A percentile compares a stretch with the other conserved stretches of the same genome.
These are phyloP conservation scores for Eucalyptus fibrosa DNA, from an alignment of 345 rosid species.

Conservation along the genomic window DNA sequence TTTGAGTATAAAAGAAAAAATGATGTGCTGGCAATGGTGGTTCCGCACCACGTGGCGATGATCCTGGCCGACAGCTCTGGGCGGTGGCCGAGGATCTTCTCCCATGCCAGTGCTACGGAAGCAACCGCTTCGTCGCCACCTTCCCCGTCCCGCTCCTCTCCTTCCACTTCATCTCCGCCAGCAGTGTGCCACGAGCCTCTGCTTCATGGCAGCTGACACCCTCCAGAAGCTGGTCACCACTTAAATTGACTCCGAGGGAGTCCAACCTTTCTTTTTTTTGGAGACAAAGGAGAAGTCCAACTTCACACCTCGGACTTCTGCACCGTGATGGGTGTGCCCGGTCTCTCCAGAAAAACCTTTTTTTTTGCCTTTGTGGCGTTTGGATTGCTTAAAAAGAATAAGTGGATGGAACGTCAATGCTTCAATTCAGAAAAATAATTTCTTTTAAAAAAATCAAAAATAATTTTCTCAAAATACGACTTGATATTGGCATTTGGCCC, in stretches of 20 bases:
- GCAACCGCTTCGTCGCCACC: constrained; percentile 77
- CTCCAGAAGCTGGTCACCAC: constrained; percentile 20
- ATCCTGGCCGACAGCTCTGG: constrained; percentile 86
- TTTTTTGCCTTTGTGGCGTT: neutral
- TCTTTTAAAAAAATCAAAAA: neutral
- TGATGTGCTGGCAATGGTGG: constrained; percentile 39
- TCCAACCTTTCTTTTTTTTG: neutral
- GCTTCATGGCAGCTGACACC: constrained; percentile 28
- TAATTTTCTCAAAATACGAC: too few species aligned
- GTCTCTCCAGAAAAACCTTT: constrained; percentile 20
- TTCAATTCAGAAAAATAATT: neutral
- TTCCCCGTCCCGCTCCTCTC: constrained; percentile 83
- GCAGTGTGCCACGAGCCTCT: constrained; percentile 56
- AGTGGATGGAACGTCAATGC: neutral
- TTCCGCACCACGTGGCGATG: constrained; percentile 90
- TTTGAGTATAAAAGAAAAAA: neutral
- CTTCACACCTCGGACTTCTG: constrained; percentile 71
- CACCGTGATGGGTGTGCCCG: constrained; percentile 70
- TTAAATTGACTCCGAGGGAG: constrained; percentile 58
- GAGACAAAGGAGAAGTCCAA: constrained; percentile 36
- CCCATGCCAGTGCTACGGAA: constrained; percentile 84
- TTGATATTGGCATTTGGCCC: neutral
- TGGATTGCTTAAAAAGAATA: neutral
- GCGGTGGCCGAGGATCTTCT: constrained; percentile 86
- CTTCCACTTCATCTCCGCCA: constrained; percentile 83